A percentile compares a stretch with the other conserved stretches of the same genome.
These are phyloP conservation scores for Crithidia bombi DNA, from an alignment of 208 protist species.

Conservation along the genomic window DNA sequence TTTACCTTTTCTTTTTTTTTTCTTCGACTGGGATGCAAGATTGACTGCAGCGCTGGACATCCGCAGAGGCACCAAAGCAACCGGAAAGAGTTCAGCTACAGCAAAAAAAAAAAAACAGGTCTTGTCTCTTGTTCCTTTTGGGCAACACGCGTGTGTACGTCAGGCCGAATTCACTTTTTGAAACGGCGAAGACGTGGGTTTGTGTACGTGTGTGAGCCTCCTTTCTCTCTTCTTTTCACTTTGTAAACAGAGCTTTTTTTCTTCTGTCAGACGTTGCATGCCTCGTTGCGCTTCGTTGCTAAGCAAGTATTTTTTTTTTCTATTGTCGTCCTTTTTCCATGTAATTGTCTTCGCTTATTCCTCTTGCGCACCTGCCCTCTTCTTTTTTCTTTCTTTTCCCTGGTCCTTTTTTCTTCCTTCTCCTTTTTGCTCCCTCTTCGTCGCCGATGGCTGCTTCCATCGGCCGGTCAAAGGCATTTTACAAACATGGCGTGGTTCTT, in stretches of 20 bases:
- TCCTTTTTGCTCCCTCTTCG: too few relatives aligned
- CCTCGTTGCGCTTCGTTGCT: background rate
- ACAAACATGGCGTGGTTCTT: background rate
- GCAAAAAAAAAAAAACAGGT: too few relatives aligned
- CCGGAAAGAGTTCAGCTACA: too few relatives aligned
- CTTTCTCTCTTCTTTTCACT: background rate
- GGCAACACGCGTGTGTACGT: too few relatives aligned
- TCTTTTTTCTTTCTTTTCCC: constrained; percentile 1
- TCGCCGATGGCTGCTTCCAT: too few relatives aligned
- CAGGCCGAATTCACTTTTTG: too few relatives aligned
- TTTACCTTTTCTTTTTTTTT: background rate
- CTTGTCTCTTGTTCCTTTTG: too few relatives aligned
- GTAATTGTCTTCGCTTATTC: constrained; percentile 9
- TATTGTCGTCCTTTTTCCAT: background rate
- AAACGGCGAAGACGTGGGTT: too few relatives aligned
- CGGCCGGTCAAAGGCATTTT: background rate
- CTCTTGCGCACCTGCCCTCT: background rate
- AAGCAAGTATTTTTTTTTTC: background rate
- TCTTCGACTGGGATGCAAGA: too few relatives aligned
- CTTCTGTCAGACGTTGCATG: background rate
- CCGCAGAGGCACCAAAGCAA: too few relatives aligned
- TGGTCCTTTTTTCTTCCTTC: background rate
- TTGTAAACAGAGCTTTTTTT: constrained; percentile 10
- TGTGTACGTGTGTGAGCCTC: background rate
- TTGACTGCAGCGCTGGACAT: too few relatives aligned